A percentile compares a stretch with the other conserved stretches of the same genome.
These are phyloP conservation scores for Russula foetens DNA, from an alignment of 768 basidiomycete species.

Conservation along the genomic window DNA sequence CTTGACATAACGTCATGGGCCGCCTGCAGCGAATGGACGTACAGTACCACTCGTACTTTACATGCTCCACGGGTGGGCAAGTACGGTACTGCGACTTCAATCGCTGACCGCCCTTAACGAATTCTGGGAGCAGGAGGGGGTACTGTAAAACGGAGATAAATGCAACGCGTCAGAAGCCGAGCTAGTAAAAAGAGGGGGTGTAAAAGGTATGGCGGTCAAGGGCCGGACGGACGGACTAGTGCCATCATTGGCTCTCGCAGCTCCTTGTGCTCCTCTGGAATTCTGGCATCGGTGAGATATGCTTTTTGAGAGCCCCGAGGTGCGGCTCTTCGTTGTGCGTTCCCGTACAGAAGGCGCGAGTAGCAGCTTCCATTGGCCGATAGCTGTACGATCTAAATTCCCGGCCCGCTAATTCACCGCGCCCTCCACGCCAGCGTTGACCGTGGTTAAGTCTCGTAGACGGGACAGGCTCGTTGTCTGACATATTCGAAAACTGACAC, in stretches of 20 bases:
- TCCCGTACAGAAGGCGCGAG: conserved; percentile 77
- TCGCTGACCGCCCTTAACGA: conserved; percentile 72
- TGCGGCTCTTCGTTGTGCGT: conserved; percentile 89
- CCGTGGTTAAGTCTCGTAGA: conserved; percentile 46
- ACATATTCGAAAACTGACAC: conserved; percentile 96
- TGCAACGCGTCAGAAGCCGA: conserved; percentile 8
- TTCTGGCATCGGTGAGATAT: conserved; percentile 72
- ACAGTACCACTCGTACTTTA: conserved; percentile 95
- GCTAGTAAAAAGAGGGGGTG: background rate
- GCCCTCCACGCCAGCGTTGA: conserved; percentile 66
- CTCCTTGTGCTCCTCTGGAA: conserved; percentile 76
- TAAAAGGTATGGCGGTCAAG: background rate
- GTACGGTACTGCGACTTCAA: conserved; percentile 87
- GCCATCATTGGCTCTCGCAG: conserved; percentile 74
- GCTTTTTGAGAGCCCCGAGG: conserved; percentile 79
- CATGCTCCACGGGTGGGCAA: conserved; percentile 86
- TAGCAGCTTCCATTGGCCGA: conserved; percentile 95
- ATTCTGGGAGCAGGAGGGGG: conserved; percentile 63
- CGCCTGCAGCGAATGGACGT: conserved; percentile 79
- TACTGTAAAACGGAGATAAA: conserved; percentile 48
- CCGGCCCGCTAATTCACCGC: conserved; percentile 53
- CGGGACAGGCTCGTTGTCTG: conserved; percentile 48
- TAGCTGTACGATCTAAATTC: conserved; percentile 64
- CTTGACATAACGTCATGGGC: conserved; percentile 84
- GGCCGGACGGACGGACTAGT: conserved; percentile 45